Base-by-base conservation (phyloP, 768 basidiomycete genomes). In the Artomyces pyxidatus region DNA sequence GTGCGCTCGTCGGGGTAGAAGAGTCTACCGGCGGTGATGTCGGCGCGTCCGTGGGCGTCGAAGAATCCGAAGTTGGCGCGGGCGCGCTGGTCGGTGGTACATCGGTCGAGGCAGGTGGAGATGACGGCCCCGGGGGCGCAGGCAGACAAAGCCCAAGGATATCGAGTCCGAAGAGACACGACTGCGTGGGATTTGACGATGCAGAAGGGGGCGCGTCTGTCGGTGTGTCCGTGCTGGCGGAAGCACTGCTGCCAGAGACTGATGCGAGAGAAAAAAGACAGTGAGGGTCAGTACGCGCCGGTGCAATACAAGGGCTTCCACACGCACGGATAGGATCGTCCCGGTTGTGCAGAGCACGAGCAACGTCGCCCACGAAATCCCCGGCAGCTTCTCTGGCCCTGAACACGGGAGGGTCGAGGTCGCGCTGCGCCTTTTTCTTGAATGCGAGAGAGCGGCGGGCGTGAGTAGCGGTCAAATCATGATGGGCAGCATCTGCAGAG, bases 331-430 rank as follows among this genome's bases (percentile, higher is more conserved):
- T 17, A 7, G 14, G 14, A 35, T 35, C 32, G 32, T 35, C 32
- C n/a, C n/a, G n/a, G n/a, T n/a, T n/a, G n/a, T n/a, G n/a, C n/a
- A n/a, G n/a, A n/a, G n/a, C n/a, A n/a, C n/a, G n/a, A n/a, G n/a
- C n/a, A n/a, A n/a, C n/a, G 41, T 76, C 76, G 22, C 29, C 45
- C 7, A 35, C 22, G 19, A 46, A 12, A 22, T 48, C 30, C 9
- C 38, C 28, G 30, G n/a, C 8, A 44, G 12, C 25, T 14, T 27
- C 30, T 14, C 29, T 17, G 14, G 16, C 25, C n/a, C n/a, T 14
- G 12, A 28, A 17, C 23, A 22, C 25, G 28, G 43, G 43, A 12
- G 43, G 43, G 25, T 27, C 43, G 26, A 44, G 43, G 16, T 25
- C 26, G 19, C 26, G 19, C n/a, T 28, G n/a, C 21, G 32, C 29